A percentile compares a stretch with the other conserved stretches of the same genome.
Conservation (phyloP, 1,284 basidiomycete genomes). For the Cystobasidium slooffiae region DNA sequence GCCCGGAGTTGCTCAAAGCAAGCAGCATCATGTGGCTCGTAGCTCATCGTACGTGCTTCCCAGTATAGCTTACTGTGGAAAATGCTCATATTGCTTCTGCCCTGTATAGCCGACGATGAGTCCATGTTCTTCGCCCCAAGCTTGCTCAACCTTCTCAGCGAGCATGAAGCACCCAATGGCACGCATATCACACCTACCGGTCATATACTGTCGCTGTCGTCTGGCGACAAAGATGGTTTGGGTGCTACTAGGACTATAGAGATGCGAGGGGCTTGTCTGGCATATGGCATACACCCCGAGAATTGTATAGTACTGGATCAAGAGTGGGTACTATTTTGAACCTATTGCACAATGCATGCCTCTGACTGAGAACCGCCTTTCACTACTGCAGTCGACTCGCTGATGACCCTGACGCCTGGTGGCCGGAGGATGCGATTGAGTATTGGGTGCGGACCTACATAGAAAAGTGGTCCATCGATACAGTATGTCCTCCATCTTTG, state of each 20-base stretch:
- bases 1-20: slow-evolving; percentile 33
- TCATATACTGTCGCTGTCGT: slow-evolving; percentile 60
- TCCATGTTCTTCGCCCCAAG: slow-evolving; percentile 89
- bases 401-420: slow-evolving; percentile 73
- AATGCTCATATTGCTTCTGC: not conserved
- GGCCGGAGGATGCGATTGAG: slow-evolving; percentile 70
- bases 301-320: slow-evolving; percentile 71
- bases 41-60: slow-evolving; percentile 50
- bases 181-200: slow-evolving; percentile 29
- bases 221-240: slow-evolving; percentile 77
- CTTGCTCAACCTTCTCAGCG: slow-evolving; percentile 63
- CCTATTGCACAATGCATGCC: not conserved
- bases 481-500: slow-evolving; percentile 60
- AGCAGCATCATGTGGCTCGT: slow-evolving; percentile 51
- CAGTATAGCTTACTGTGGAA: not conserved
- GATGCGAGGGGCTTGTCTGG: slow-evolving; percentile 68
- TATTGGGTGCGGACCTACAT: slow-evolving; percentile 68
- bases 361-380: slow-evolving; percentile 10
- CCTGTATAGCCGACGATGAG: slow-evolving; percentile 70
- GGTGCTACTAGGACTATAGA: slow-evolving; percentile 71
- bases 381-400: slow-evolving; percentile 65
- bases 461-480: slow-evolving; percentile 65
- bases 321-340: slow-evolving; percentile 63
- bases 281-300: slow-evolving; percentile 68
- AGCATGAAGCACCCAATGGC: slow-evolving; percentile 52